phyloP scores from a whole-genome alignment of 768 basidiomycete species.

The Suillus ampliporus region DNA sequence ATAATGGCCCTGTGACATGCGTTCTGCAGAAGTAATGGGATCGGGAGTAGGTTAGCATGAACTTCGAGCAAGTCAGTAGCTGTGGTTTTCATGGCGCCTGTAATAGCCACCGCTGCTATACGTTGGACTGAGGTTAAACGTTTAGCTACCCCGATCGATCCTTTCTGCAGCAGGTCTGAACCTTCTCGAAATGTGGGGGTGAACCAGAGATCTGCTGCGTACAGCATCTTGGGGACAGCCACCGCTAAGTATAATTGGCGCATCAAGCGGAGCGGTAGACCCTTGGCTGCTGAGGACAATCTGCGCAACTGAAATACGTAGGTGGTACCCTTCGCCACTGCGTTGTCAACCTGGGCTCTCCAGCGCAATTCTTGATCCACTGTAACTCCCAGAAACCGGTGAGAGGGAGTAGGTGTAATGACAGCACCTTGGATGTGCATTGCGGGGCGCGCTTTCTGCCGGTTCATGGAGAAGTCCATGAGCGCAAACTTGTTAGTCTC shows the following conservation, averaged over 20 bases:
- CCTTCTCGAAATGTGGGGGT: constrained; percentile 12
- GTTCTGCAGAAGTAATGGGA: background rate
- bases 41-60: fast-evolving
- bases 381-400: constrained; percentile 35
- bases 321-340: background rate
- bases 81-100: fast-evolving
- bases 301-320: background rate
- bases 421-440: background rate
- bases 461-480: background rate
- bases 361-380: constrained; percentile 26
- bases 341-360: constrained; percentile 17
- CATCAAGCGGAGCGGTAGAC: constrained; percentile 22
- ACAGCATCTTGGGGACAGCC: constrained; percentile 29
- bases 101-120: fast-evolving
- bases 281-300: constrained; percentile 16
- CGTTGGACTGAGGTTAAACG: fast-evolving
- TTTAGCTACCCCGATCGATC: background rate
- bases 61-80: fast-evolving
- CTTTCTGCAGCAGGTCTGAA: fast-evolving
- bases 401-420: background rate
- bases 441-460: background rate
- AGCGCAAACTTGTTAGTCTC: constrained; percentile 21
- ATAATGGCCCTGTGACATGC: background rate
- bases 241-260: constrained; percentile 29
- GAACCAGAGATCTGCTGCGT: constrained; percentile 33